phyloP scores from a whole-genome alignment of 176 grass and related monocot genomes.

The Musa troglodytarum region DNA sequence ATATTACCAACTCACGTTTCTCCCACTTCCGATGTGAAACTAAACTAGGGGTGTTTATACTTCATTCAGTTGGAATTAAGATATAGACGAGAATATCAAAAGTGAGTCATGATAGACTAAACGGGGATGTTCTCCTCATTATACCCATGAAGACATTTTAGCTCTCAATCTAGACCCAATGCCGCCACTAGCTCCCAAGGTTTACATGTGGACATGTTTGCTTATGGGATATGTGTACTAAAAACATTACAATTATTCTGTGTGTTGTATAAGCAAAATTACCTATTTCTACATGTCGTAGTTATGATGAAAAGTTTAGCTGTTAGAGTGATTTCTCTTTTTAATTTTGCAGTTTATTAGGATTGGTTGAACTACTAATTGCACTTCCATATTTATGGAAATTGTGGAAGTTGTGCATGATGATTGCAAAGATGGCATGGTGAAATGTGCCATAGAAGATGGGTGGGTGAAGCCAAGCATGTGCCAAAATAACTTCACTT shows the following conservation, averaged over 20 bases:
- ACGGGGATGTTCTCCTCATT: no score
- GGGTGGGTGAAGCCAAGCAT: not conserved
- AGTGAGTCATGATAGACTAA: no score
- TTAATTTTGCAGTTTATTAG: not conserved
- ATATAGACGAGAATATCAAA: no score
- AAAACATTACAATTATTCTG: not conserved
- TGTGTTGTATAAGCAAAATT: not conserved
- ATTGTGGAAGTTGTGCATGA: constrained; percentile 9
- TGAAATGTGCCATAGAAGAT: not conserved
- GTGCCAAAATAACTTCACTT: not conserved
- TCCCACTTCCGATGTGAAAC: no score
- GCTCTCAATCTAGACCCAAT: no score
- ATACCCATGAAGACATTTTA: no score
- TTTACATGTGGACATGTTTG: no score
- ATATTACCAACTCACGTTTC: no score
- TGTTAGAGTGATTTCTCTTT: not conserved
- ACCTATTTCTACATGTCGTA: not conserved
- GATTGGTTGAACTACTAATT: not conserved
- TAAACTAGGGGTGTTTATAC: no score
- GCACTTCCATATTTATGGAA: not conserved
- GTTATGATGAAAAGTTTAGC: not conserved
- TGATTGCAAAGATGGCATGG: no score
- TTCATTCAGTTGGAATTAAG: no score
- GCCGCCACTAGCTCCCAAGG: no score
- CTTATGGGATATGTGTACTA: not conserved